Evolutionary conservation across 176 grass and related monocot species (phyloP), one percentile per base, ranked within the genome.

Genomic region (Phoenix dactylifera): DNA sequence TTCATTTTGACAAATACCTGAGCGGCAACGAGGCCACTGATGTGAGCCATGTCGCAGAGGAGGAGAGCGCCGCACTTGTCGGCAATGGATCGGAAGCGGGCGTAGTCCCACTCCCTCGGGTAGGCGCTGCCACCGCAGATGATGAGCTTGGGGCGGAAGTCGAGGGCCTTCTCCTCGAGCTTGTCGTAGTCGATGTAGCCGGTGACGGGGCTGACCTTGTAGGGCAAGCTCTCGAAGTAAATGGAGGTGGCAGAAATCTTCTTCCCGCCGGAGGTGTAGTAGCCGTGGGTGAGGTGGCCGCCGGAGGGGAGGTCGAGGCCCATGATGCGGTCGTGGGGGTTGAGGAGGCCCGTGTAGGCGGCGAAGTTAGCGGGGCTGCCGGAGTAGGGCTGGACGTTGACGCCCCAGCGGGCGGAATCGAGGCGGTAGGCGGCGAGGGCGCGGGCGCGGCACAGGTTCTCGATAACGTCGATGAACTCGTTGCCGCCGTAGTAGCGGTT

Each of bases 361-460:
- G 65, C 65, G 17, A 56, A 68, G 26, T 68, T 68, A 9, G 65
- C 65, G 28, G 65, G 52, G 26, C 65, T 68, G 28, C 65, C 65
- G 65, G 65, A 68, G 51, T 68, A 68, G 17, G 65, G 65, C 52
- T 68, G 65, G 18, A 68, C 65, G 18, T 68, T 68, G 65, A 68
- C 65, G 12, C 65, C 65, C 65, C 65, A 68, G 24, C 25, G 52
- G 26, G 17, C 26, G 15, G 65, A 18, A 17, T 68, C 65, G 26
- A 68, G 52, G 52, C 52, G 65, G 52, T 22, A 68, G n/a, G 65
- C 26, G 12, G 18, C 52, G 52, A 68, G 65, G 26, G 65, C 65
- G 26, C 65, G 65, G 28, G 65, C 30, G 51, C 65, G 26, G 52
- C 65, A 68, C 17, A 68, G 65, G 3, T 68, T 68, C 26, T 68